phyloP scores from a whole-genome alignment of 371 early-diverging fungal species.

The Mucor racemosus region DNA sequence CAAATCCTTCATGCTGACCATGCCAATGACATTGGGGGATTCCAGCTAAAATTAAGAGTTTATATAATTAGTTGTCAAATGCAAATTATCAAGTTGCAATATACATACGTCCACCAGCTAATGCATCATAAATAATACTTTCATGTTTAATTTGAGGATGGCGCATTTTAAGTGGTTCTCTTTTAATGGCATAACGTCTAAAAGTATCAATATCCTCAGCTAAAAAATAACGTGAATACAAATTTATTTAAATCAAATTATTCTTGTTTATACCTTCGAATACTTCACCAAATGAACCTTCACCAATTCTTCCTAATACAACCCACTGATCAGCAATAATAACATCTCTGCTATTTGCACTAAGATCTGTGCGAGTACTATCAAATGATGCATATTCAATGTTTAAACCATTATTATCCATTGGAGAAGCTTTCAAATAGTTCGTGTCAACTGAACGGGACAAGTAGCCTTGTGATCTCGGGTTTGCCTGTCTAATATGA shows the following conservation, averaged over 20 bases:
- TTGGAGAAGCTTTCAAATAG: slow-evolving; percentile 8
- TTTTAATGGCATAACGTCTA: slow-evolving; percentile 59
- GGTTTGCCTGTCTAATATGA: slow-evolving; percentile 26
- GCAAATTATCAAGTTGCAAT: neutral
- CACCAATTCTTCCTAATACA: slow-evolving; percentile 64
- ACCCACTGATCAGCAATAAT: slow-evolving; percentile 59
- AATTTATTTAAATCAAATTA: neutral
- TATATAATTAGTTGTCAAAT: neutral
- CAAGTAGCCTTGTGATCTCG: slow-evolving; percentile 13
- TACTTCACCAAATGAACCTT: slow-evolving; percentile 72
- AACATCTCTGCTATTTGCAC: slow-evolving; percentile 45
- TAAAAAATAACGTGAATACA: neutral
- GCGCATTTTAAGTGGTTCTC: slow-evolving; percentile 47
- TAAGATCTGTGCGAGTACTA: slow-evolving; percentile 40
- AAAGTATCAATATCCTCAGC: slow-evolving; percentile 19
- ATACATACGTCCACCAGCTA: slow-evolving; percentile 60
- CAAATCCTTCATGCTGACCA: slow-evolving; percentile 89
- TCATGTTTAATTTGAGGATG: slow-evolving; percentile 63
- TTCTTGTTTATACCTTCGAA: slow-evolving; percentile 54
- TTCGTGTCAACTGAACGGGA: slow-evolving; percentile 21
- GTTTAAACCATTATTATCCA: slow-evolving; percentile 17
- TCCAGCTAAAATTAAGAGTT: slow-evolving; percentile 55
- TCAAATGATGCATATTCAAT: slow-evolving; percentile 35
- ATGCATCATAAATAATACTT: slow-evolving; percentile 52
- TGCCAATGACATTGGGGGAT: slow-evolving; percentile 89